These are phyloP conservation scores for Penicillium sp. DNA, from an alignment of 2,329 filamentous ascomycete species.

Conservation along the genomic window DNA sequence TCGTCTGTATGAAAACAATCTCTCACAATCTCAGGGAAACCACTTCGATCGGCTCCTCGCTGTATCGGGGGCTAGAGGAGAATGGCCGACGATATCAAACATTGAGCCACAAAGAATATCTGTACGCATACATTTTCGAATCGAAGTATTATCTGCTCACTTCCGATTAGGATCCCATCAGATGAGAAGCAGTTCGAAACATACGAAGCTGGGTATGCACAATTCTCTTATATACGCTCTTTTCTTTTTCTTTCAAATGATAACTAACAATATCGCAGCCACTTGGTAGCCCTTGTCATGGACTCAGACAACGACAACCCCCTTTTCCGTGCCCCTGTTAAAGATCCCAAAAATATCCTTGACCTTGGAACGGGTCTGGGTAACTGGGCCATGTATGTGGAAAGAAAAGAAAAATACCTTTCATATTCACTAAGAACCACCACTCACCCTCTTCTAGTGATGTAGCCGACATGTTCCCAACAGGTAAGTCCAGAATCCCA, in stretches of 20 bases:
- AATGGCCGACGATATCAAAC: slow-evolving; percentile 25
- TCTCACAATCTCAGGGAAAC: slow-evolving; percentile 13
- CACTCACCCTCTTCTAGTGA: slow-evolving; percentile 11
- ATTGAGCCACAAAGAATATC: slow-evolving; percentile 19
- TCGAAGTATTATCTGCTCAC: neutral
- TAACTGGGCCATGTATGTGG: slow-evolving; percentile 11
- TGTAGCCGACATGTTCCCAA: slow-evolving; percentile 23
- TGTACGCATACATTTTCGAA: slow-evolving; percentile 1
- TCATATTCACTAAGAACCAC: neutral
- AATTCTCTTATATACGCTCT: neutral
- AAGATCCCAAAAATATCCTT: slow-evolving; percentile 7
- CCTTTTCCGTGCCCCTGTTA: slow-evolving; percentile 13
- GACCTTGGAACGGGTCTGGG: slow-evolving; percentile 4
- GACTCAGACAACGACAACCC: slow-evolving; percentile 14
- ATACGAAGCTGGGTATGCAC: slow-evolving; percentile 17
- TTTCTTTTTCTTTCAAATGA: too few relatives aligned
- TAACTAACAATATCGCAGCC: slow-evolving; percentile 5
- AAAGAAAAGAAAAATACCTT: neutral
- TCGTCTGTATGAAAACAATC: slow-evolving; percentile 13
- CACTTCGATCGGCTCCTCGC: slow-evolving; percentile 21
- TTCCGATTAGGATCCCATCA: slow-evolving; percentile 9
- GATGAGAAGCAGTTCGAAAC: slow-evolving; percentile 18
- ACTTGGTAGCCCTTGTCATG: slow-evolving; percentile 15
- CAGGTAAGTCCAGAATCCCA: neutral
- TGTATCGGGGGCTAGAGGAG: slow-evolving; percentile 20